Evolutionary conservation across 495 filamentous ascomycete genomes (phyloP), one percentile per base, ranked within the genome.

Genomic region (Friedmanniomyces simplex): DNA sequence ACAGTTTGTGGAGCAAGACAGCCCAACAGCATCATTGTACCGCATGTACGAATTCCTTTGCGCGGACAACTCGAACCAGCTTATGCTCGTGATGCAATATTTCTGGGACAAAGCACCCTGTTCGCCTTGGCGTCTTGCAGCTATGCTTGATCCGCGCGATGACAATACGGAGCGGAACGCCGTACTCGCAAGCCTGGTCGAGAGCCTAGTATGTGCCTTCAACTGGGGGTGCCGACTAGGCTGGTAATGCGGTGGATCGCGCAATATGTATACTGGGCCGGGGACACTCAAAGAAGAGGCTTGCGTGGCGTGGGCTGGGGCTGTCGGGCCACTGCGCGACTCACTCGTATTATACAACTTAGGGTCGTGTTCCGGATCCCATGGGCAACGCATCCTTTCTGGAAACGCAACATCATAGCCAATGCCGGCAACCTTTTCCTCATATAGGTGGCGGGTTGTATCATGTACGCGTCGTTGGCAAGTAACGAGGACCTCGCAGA

Each of bases 111-210:
- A 36, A 26, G 4, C 28, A 32, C 28, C 28, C 10, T 32, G 28
- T 32, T 30, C 50, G 28, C 16, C 50, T n/a, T 52, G 25, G 26
- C 32, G 3, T n/a, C n/a, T 52, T 13, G n/a, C 21, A 16, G 50
- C 20, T 16, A 8, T 34, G 32, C 50, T 7, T 26, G 26, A 36
- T 37, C 50, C 26, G 8, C 12, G n/a, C 20, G 50, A 52, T 37
- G 30, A 32, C 28, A 25, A 52, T 37, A 11, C 34, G 11, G 50
- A 52, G 50, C 50, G 50, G 34, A 26, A 37, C n/a, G 50, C 50
- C 3, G 34, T 52, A 26, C 50, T 52, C n/a, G 50, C 50, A 52
- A 52, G 50, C 30, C 28, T 52, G 6, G 50, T 37, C 7, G 50
- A 52, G 8, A 50, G 47, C 30, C 20, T 34, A 16, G 50, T 52